Evolutionary conservation across 176 grass and related monocot species (phyloP), one percentile per base, ranked within the genome.

Genomic region (Secale cereale): DNA sequence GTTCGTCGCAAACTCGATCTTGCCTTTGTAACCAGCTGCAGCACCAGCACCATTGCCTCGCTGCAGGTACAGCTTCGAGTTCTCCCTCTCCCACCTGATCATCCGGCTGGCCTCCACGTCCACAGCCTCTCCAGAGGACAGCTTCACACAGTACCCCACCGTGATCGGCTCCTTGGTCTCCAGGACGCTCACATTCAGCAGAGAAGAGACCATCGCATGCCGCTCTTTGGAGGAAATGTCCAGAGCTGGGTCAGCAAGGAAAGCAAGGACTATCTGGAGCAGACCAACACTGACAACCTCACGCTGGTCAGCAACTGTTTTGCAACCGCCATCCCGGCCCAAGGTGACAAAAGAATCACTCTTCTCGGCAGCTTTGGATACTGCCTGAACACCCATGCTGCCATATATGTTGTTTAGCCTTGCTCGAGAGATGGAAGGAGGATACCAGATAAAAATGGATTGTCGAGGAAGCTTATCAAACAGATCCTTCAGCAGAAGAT

Each of bases 11-110:
- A 81, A 91, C 65, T 90, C 64, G 4, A 97, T 90, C 75, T 74
- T 88, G 4, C 71, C 63, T 45, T 79, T 81, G 43, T 86, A 86
- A 25, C 76, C 22, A 9, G 54, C 25, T 31, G 68, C 19, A 3
- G 20, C 54, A 22, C 19, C 19, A 56, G 19, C 26, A 1, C 19
- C 46, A 39, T 83, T 3, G 7, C 14, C 6, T 17, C 15, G 43
- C 79, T 82, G 71, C 14, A 94, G 46, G 12, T 90, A 86, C 0
- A 94, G 32, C 71, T 76, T 94, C 0, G 76, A 59, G 16, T 82
- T 39, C 9, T 90, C 85, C 70, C 83, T 92, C 78, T 92, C 92
- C 94, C 94, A 97, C 16, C 83, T n/a, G 54, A 90, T 37, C 85
- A 90, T 86, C 5, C 45, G 40, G 25, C 67, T 94, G 7, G 56